Evolutionary conservation across 805 yeast genomes (phyloP).

Genomic region (Barnettozyma wickerhamii): DNA sequence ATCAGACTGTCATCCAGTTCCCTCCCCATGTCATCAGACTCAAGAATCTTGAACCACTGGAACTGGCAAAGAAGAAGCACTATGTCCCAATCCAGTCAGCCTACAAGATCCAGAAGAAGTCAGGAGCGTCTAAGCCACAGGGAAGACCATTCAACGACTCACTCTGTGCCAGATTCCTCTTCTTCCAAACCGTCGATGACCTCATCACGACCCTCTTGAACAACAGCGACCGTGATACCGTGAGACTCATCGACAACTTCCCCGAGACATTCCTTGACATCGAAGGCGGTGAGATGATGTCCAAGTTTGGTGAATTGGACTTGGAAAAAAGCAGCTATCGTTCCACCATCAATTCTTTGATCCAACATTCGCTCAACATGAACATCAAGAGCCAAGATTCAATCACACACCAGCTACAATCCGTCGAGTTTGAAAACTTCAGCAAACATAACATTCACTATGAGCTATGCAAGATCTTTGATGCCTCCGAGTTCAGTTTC

Average conservation of each 20-base stretch:
- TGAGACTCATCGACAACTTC: slow-evolving; percentile 7
- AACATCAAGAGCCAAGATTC: slow-evolving; percentile 12
- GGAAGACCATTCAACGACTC: slow-evolving; percentile 27
- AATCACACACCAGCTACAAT: slow-evolving; percentile 8
- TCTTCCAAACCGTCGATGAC: slow-evolving; percentile 22
- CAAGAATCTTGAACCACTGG: slow-evolving; percentile 19
- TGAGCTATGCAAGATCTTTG: slow-evolving; percentile 18
- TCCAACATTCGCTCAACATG: slow-evolving; percentile 15
- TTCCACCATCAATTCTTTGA: not conserved
- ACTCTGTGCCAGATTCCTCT: slow-evolving; percentile 24
- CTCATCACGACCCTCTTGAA: slow-evolving; percentile 19
- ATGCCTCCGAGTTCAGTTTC: slow-evolving; percentile 26
- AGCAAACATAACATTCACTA: slow-evolving; percentile 19
- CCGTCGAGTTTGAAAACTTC: slow-evolving; percentile 21
- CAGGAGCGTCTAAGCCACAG: slow-evolving; percentile 14
- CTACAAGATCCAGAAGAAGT: slow-evolving; percentile 10
- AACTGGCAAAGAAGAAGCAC: slow-evolving; percentile 26
- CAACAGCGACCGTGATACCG: slow-evolving; percentile 7
- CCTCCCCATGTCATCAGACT: slow-evolving; percentile 23
- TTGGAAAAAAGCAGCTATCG: not conserved
- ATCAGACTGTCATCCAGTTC: not conserved
- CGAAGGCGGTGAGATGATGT: slow-evolving; percentile 10
- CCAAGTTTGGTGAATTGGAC: not conserved
- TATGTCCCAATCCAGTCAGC: slow-evolving; percentile 10
- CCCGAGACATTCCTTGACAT: not conserved